A percentile compares a stretch with the other conserved stretches of the same genome.
Conservation (phyloP, 768 basidiomycete species). For the Astraeus odoratus region DNA sequence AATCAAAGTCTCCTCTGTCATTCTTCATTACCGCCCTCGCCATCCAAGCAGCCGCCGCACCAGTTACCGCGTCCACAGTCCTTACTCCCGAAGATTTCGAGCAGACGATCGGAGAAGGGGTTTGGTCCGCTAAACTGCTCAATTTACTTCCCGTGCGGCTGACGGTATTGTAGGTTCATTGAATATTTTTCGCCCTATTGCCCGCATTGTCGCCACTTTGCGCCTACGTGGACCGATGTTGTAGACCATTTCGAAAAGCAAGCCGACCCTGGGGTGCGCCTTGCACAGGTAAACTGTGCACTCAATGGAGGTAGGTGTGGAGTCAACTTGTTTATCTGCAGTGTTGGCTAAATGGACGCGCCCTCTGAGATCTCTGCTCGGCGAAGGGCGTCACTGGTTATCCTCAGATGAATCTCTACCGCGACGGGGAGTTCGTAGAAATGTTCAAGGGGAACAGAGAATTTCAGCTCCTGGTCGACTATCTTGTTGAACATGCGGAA, state of each 20-base stretch:
- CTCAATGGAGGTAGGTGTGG: slow-evolving; percentile 60
- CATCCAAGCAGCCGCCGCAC: slow-evolving; percentile 27
- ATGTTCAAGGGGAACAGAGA: slow-evolving; percentile 50
- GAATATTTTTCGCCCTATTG: slow-evolving; percentile 90
- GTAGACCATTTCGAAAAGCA: slow-evolving; percentile 44
- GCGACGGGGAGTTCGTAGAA: slow-evolving; percentile 54
- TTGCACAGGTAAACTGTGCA: slow-evolving; percentile 81
- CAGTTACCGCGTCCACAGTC: slow-evolving; percentile 24
- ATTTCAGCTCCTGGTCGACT: slow-evolving; percentile 47
- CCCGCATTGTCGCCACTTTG: slow-evolving; percentile 69
- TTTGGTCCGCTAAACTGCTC: slow-evolving; percentile 39
- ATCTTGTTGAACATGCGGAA: slow-evolving; percentile 41
- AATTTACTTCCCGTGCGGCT: not conserved
- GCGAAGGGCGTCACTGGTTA: slow-evolving; percentile 64
- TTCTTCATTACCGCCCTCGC: slow-evolving; percentile 26
- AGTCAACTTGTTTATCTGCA: no score
- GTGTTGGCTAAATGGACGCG: no score
- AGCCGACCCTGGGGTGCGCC: slow-evolving; percentile 35
- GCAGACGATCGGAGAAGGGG: slow-evolving; percentile 43
- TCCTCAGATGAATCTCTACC: slow-evolving; percentile 70
- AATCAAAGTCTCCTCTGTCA: slow-evolving; percentile 16
- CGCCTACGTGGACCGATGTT: slow-evolving; percentile 75
- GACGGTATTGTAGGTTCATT: slow-evolving; percentile 45
- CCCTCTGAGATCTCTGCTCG: slow-evolving; percentile 85
- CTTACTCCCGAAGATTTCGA: slow-evolving; percentile 60